These are phyloP conservation scores for Helichrysum umbraculigerum DNA, from an alignment of 129 eudicot species.

Conservation along the genomic window DNA sequence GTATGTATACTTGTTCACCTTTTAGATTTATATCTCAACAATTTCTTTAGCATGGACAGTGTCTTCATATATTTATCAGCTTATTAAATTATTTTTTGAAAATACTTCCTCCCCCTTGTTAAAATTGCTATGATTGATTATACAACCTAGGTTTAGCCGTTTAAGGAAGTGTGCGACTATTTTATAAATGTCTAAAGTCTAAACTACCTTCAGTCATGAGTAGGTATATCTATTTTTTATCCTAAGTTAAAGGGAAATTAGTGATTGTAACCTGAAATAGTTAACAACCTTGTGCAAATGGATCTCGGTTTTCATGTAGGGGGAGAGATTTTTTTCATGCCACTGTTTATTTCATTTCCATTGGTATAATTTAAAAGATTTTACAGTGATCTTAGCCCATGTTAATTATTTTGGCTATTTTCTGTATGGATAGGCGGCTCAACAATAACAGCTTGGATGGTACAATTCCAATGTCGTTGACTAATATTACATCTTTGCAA, in stretches of 20 bases:
- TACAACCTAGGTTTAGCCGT: not conserved
- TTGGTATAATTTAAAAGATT: not conserved
- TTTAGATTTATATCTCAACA: not conserved
- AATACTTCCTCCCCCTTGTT: not conserved
- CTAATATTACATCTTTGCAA: slow-evolving; percentile 76
- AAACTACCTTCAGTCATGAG: slow-evolving; percentile 1
- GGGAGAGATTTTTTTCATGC: not conserved
- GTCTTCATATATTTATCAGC: not conserved
- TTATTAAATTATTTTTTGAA: not conserved
- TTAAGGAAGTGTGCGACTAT: not conserved
- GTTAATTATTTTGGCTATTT: slow-evolving; percentile 19
- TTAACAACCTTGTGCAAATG: not conserved
- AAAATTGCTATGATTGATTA: not conserved
- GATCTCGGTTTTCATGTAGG: not conserved
- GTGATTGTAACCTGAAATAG: slow-evolving; percentile 4
- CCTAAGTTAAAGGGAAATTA: not conserved
- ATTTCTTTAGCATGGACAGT: slow-evolving; percentile 3
- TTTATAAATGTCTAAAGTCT: slow-evolving; percentile 17
- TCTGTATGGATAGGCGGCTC: slow-evolving; percentile 78
- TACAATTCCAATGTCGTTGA: slow-evolving; percentile 72
- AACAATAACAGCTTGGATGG: slow-evolving; percentile 91
- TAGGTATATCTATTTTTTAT: not conserved
- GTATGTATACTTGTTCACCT: slow-evolving; percentile 46
- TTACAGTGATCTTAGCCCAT: not conserved
- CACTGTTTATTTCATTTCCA: not conserved